These are phyloP conservation scores for Talaromyces sp. DNA, from an alignment of 2,329 filamentous ascomycete genomes.

Conservation along the genomic window DNA sequence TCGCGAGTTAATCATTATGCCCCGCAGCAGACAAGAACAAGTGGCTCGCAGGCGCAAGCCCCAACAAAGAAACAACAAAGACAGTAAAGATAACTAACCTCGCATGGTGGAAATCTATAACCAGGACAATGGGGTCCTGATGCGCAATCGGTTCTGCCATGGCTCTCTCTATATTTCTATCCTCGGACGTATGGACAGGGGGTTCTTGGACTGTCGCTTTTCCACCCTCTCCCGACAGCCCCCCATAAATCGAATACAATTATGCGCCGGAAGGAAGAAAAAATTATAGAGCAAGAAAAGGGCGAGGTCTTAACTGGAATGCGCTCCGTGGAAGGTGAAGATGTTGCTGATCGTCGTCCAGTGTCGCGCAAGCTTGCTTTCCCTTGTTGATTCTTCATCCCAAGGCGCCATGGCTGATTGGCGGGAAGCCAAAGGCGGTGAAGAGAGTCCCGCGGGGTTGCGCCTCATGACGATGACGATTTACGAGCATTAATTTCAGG, in stretches of 20 bases:
- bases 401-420: neutral
- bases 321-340: neutral
- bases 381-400: neutral
- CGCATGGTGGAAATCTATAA: constrained; percentile 81
- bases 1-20: neutral
- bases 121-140: constrained; percentile 63
- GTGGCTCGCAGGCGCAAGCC: neutral
- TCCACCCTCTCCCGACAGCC: neutral
- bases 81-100: constrained; percentile 28
- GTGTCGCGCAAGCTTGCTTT: neutral
- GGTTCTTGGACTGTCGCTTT: neutral
- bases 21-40: neutral
- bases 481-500: neutral
- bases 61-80: neutral
- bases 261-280: neutral
- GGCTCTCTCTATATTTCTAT: neutral
- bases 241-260: neutral
- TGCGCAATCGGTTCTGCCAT: constrained; percentile 41
- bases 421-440: neutral
- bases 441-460: neutral
- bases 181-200: neutral
- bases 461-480: neutral
- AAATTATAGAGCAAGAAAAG: neutral
- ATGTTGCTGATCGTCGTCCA: neutral
- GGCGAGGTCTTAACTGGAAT: neutral